Evolutionary conservation across 495 filamentous ascomycete species (phyloP).

Genomic region (Penicillium ucsense): DNA sequence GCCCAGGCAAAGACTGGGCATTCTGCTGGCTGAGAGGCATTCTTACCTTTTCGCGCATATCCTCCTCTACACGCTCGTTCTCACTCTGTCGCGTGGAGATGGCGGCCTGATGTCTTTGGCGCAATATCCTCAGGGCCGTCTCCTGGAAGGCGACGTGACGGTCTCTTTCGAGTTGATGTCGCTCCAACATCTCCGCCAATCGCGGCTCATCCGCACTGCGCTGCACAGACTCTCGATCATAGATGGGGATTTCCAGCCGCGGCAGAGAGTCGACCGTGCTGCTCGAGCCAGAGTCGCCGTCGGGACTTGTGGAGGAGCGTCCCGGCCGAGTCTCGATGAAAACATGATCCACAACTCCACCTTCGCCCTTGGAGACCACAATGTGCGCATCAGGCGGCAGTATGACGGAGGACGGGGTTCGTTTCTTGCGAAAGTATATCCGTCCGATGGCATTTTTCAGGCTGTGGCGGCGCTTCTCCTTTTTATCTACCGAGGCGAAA

Average conservation of each 20-base stretch:
- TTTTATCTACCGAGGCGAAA: constrained; percentile 21
- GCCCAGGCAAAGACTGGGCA: no score
- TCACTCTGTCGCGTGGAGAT: constrained; percentile 18
- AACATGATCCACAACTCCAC: constrained; percentile 17
- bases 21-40: no score
- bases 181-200: constrained; percentile 39
- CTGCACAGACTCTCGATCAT: constrained; percentile 26
- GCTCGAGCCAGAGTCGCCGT: background rate
- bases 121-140: constrained; percentile 20
- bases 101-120: constrained; percentile 25
- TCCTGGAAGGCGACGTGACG: constrained; percentile 48
- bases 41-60: constrained; percentile 46
- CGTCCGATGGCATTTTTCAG: constrained; percentile 32
- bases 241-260: constrained; percentile 29
- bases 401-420: constrained; percentile 20
- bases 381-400: constrained; percentile 25
- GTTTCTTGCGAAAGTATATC: constrained; percentile 31
- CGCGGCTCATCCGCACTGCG: constrained; percentile 39
- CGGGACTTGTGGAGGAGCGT: background rate
- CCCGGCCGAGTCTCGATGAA: constrained; percentile 19
- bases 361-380: constrained; percentile 16
- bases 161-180: constrained; percentile 47
- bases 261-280: constrained; percentile 11
- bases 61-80: constrained; percentile 35
- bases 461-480: constrained; percentile 25